phyloP scores from a whole-genome alignment of 345 rosid species.

The Populus tremula region DNA sequence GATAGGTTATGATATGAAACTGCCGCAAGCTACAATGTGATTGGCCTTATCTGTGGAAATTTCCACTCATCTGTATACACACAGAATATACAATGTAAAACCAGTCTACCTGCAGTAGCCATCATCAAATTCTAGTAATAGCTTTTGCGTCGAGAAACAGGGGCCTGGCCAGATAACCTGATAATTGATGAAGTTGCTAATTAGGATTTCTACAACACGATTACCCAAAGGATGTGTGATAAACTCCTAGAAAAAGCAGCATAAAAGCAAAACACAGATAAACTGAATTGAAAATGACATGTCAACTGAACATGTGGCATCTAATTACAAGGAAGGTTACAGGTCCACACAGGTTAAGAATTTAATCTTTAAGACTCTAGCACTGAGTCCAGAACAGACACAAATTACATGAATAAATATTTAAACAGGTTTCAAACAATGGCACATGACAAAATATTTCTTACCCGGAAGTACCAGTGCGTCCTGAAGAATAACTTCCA shows the following conservation, averaged over 20 bases:
- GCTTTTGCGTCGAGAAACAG: slow-evolving; percentile 80
- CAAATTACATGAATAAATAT: not conserved
- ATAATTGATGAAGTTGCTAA: slow-evolving; percentile 44
- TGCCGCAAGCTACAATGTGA: slow-evolving; percentile 33
- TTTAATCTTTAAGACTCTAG: not conserved
- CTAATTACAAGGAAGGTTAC: slow-evolving; percentile 6
- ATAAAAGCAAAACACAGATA: too few species aligned
- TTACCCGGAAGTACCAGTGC: slow-evolving; percentile 76
- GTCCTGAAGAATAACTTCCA: slow-evolving; percentile 83
- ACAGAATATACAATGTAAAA: slow-evolving; percentile 18
- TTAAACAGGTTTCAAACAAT: not conserved
- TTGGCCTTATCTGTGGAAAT: slow-evolving; percentile 33
- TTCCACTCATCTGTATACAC: slow-evolving; percentile 11
- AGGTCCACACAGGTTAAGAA: not conserved
- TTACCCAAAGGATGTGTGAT: not conserved
- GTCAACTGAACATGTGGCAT: slow-evolving; percentile 5
- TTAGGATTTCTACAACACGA: slow-evolving; percentile 29
- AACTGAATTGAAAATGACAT: not conserved
- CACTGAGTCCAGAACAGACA: not conserved
- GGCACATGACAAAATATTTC: slow-evolving; percentile 22
- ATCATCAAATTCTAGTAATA: slow-evolving; percentile 63
- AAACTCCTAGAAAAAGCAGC: not conserved
- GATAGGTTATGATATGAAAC: slow-evolving; percentile 53
- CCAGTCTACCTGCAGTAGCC: slow-evolving; percentile 49
- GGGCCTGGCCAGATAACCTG: slow-evolving; percentile 85